Evolutionary conservation across 352 stramenopile species (phyloP), one percentile per base, ranked within the genome.

Genomic region (Globisporangium splendens): DNA sequence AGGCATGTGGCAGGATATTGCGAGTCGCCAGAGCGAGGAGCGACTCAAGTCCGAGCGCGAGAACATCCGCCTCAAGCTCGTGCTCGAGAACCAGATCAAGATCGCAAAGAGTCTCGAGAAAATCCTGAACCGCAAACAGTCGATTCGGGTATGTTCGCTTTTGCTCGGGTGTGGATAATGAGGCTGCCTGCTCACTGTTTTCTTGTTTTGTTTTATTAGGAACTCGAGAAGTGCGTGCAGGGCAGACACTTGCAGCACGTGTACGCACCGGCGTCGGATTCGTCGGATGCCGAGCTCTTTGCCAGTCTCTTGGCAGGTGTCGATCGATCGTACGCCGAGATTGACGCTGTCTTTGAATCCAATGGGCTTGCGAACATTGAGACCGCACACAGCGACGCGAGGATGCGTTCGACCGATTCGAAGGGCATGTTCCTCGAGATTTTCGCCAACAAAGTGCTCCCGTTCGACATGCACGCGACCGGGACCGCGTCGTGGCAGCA

Each of bases 361-460:
- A 59, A 59, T 11, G 43, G 53, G 0, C 41, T 59, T 8, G 53
- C 43, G 21, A 12, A 59, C 7, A 41, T 31, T 5, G 24, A 31
- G 24, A 31, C 24, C 13, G 18, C 41, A 8, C 41, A 42, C 10
- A 59, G 21, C 31, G 44, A 59, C 14, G 53, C 53, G 13, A 38
- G 41, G 31, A 15, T 56, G 18, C 50, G 20, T 15, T 35, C 50
- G 0, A 21, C 41, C 13, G 15, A 14, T 0, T 4, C n/a, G 8
- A 59, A 47, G 22, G 53, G 53, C 53, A 59, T 59, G 53, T 38
- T 51, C 41, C 31, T 61, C 18, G 55, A 61, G 22, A 61, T 61
- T 14, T 61, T 53, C 20, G 55, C 46, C 15, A 54, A 24, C 13
- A 61, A 61, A 31, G 44, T 61, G 22, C 33, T 61, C 42, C 55